These are phyloP conservation scores for Neoboletus subvelutipes DNA, from an alignment of 768 basidiomycete species.

Conservation along the genomic window DNA sequence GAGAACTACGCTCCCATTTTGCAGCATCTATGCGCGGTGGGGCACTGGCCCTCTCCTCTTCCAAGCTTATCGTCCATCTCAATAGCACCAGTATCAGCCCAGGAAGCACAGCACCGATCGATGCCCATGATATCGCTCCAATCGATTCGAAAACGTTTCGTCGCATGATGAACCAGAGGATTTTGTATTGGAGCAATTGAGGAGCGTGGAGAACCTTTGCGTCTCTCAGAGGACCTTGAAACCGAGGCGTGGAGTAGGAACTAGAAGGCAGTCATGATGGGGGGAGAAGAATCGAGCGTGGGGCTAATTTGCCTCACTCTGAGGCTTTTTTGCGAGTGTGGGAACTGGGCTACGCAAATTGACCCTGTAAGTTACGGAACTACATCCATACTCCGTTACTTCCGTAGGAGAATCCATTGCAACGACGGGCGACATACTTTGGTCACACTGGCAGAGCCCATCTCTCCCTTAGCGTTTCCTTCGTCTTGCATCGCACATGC, in stretches of 20 bases:
- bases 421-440: too few relatives aligned
- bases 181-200: too few relatives aligned
- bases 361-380: too few relatives aligned
- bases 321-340: background rate
- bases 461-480: background rate
- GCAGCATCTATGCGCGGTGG: constrained; percentile 2
- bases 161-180: background rate
- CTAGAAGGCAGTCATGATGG: background rate
- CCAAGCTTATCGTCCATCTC: background rate
- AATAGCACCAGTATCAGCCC: background rate
- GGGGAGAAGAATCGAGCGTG: background rate
- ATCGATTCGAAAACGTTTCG: background rate
- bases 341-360: background rate
- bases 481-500: background rate
- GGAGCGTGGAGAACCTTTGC: background rate
- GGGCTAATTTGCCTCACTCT: background rate
- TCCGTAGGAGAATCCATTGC: too few relatives aligned
- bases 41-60: background rate
- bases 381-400: too few relatives aligned
- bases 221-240: background rate
- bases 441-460: too few relatives aligned
- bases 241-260: too few relatives aligned
- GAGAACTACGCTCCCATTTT: constrained; percentile 19
- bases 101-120: background rate
- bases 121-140: background rate